These are phyloP conservation scores for Cyberlindnera meyerae DNA, from an alignment of 805 yeast genomes.

Conservation along the genomic window DNA sequence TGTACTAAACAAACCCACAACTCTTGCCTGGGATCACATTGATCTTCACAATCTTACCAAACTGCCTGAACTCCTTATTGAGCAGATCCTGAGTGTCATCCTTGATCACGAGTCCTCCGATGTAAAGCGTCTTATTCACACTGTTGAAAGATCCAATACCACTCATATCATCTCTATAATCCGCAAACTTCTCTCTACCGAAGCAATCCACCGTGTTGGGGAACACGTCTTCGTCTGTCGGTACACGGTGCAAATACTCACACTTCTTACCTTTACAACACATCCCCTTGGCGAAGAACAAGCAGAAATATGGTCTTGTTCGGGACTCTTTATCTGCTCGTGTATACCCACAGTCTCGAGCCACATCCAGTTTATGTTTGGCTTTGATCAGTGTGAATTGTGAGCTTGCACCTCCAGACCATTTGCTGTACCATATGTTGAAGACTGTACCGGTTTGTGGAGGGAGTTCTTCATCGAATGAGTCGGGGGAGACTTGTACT, in stretches of 20 bases:
- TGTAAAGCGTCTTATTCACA: conserved; percentile 69
- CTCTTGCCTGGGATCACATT: conserved; percentile 56
- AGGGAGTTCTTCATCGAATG: conserved; percentile 55
- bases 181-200: conserved; percentile 82
- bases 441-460: conserved; percentile 77
- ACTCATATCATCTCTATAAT: conserved; percentile 87
- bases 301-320: conserved; percentile 51
- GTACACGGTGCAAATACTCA: conserved; percentile 72
- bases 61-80: conserved; percentile 55
- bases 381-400: conserved; percentile 38
- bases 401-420: conserved; percentile 60
- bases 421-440: conserved; percentile 83
- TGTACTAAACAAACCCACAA: conserved; percentile 75
- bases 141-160: conserved; percentile 81
- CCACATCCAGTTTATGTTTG: conserved; percentile 56
- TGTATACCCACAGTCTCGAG: conserved; percentile 70
- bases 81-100: conserved; percentile 34
- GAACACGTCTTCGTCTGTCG: conserved; percentile 51
- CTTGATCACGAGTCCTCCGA: conserved; percentile 51
- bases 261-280: conserved; percentile 79
- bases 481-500: conserved; percentile 63
- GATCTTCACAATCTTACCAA: conserved; percentile 71
- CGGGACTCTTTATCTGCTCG: conserved; percentile 45
- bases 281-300: conserved; percentile 85
- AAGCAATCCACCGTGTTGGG: conserved; percentile 79